Conservation (phyloP, 2,329 filamentous ascomycete species). For the Colletotrichum navitas region DNA sequence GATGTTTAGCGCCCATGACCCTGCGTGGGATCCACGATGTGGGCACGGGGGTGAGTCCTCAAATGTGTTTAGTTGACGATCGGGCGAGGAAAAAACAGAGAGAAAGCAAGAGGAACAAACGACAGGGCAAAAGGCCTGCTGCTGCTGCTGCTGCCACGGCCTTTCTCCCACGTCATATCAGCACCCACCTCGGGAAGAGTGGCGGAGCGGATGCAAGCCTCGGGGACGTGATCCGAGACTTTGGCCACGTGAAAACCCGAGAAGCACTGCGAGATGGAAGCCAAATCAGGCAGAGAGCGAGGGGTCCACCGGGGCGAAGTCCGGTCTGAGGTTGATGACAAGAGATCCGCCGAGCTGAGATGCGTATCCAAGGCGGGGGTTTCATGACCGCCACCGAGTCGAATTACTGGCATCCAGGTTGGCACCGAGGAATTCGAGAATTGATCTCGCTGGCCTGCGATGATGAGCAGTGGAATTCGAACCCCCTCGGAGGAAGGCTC, state of each 20-base stretch:
- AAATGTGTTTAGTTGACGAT: conserved; percentile 36
- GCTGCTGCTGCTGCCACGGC: not conserved
- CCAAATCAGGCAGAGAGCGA: conserved; percentile 1
- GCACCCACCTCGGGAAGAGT: not conserved
- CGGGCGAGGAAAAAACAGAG: conserved; percentile 19
- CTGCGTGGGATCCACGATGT: conserved; percentile 34
- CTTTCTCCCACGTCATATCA: not conserved
- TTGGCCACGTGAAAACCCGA: not conserved
- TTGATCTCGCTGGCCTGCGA: conserved; percentile 6
- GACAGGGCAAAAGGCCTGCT: not conserved
- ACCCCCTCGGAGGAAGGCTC: not conserved
- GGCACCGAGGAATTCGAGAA: not conserved
- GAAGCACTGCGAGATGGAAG: conserved; percentile 20
- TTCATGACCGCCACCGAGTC: not conserved
- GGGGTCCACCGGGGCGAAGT: conserved; percentile 13
- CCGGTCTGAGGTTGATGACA: conserved; percentile 31
- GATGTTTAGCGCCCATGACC: conserved; percentile 37
- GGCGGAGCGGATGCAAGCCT: not conserved
- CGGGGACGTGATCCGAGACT: not conserved
- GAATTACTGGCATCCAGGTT: not conserved
- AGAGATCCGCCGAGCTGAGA: conserved; percentile 3
- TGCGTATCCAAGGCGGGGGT: no score
- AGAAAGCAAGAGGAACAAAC: conserved; percentile 5
- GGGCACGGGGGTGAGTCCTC: conserved; percentile 32
- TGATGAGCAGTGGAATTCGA: not conserved